Evolutionary conservation across 441 rosid species (phyloP).

Genomic region (Aleurites moluccanus): DNA sequence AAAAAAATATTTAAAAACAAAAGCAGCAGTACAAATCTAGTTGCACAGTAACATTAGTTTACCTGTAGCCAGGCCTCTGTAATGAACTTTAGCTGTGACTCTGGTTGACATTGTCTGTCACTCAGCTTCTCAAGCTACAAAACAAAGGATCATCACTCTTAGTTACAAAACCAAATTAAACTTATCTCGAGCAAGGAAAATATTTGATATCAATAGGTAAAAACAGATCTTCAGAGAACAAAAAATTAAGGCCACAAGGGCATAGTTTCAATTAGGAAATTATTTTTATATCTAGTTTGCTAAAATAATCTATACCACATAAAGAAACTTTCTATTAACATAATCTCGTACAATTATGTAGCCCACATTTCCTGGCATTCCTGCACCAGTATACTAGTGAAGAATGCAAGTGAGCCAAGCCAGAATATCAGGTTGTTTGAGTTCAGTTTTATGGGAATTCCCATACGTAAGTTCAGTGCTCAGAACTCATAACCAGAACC

Average conservation of each 20-base stretch:
- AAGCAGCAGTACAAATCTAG: neutral
- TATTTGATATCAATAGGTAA: neutral
- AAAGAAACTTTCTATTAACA: neutral
- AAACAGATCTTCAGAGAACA: neutral
- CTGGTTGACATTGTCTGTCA: slow-evolving; percentile 68
- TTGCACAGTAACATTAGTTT: slow-evolving; percentile 1
- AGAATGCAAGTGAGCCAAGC: neutral
- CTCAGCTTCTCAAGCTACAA: slow-evolving; percentile 84
- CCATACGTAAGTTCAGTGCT: no score
- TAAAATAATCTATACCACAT: neutral
- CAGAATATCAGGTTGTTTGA: neutral
- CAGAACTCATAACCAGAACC: neutral
- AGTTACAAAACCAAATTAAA: slow-evolving; percentile 11
- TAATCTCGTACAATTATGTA: no score
- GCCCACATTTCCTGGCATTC: no score
- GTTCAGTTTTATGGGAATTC: no score
- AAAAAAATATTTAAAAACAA: no score
- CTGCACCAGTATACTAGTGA: no score
- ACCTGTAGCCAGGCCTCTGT: slow-evolving; percentile 98
- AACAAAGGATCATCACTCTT: slow-evolving; percentile 15
- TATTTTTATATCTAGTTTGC: neutral
- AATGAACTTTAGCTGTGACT: slow-evolving; percentile 85
- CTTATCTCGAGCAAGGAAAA: neutral
- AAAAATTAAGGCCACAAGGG: neutral
- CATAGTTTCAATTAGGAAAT: neutral